These are phyloP conservation scores for Microbotryum silenes-acaulis DNA, from an alignment of 1,284 basidiomycete species.

Conservation along the genomic window DNA sequence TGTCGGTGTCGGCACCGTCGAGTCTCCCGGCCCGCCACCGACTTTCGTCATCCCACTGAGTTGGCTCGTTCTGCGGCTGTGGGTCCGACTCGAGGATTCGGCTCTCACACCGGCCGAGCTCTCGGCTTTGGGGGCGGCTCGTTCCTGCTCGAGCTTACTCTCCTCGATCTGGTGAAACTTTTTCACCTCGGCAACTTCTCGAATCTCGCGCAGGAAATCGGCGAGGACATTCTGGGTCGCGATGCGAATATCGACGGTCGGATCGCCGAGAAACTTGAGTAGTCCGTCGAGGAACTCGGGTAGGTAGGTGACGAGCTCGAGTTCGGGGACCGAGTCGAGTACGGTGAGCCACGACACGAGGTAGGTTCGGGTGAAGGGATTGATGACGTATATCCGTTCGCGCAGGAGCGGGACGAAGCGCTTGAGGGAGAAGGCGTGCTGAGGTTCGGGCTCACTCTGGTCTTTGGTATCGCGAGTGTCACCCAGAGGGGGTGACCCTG, in stretches of 20 bases:
- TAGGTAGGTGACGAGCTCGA: slow-evolving; percentile 88
- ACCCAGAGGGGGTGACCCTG: slow-evolving; percentile 1
- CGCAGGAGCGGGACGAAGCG: slow-evolving; percentile 89
- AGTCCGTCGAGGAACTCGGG: slow-evolving; percentile 92
- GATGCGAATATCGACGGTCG: slow-evolving; percentile 83
- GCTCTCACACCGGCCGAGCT: slow-evolving; percentile 1
- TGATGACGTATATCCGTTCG: slow-evolving; percentile 89
- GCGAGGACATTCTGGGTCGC: slow-evolving; percentile 84
- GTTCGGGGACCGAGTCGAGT: slow-evolving; percentile 90
- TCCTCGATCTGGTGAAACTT: slow-evolving; percentile 36
- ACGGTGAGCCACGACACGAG: slow-evolving; percentile 95
- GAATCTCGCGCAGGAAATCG: slow-evolving; percentile 88
- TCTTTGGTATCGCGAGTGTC: neutral
- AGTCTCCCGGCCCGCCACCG: slow-evolving; percentile 9
- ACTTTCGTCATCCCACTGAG: slow-evolving; percentile 1
- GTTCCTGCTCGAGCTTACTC: slow-evolving; percentile 42
- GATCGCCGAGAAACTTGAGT: slow-evolving; percentile 89
- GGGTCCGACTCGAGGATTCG: slow-evolving; percentile 3
- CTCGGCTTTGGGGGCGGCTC: slow-evolving; percentile 36
- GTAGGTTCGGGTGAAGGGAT: slow-evolving; percentile 92
- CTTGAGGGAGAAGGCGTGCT: slow-evolving; percentile 77
- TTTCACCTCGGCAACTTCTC: slow-evolving; percentile 56
- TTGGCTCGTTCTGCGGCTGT: slow-evolving; percentile 3
- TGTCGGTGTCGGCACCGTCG: too few species aligned
- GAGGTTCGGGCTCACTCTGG: slow-evolving; percentile 5